Evolutionary conservation across 768 basidiomycete species (phyloP).

Genomic region (Hortiboletus flavorubellus): DNA sequence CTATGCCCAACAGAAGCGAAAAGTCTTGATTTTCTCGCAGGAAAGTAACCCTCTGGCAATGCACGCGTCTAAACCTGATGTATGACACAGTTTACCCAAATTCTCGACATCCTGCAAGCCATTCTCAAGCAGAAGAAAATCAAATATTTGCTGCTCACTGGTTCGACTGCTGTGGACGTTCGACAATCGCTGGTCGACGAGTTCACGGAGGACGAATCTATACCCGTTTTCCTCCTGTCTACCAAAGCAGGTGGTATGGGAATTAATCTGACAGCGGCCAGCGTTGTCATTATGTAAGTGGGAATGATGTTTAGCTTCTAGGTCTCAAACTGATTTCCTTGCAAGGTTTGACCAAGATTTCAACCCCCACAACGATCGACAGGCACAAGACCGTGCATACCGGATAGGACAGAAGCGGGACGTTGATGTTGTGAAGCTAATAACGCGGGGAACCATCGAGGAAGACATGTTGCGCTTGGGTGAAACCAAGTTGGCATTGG

Average conservation of each 20-base stretch:
- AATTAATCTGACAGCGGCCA: slow-evolving; percentile 94
- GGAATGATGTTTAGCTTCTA: background rate
- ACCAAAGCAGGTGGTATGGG: slow-evolving; percentile 96
- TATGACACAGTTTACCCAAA: slow-evolving; percentile 78
- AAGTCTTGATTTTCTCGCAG: slow-evolving; percentile 94
- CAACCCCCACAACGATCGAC: slow-evolving; percentile 95
- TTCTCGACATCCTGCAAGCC: slow-evolving; percentile 88
- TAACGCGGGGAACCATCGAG: slow-evolving; percentile 89
- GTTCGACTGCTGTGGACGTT: slow-evolving; percentile 89
- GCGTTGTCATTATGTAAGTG: slow-evolving; percentile 85
- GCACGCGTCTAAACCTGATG: background rate
- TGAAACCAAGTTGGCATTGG: slow-evolving; percentile 85
- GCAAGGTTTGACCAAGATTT: slow-evolving; percentile 95
- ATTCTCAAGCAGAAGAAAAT: slow-evolving; percentile 70
- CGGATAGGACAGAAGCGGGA: slow-evolving; percentile 94
- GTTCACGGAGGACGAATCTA: slow-evolving; percentile 80
- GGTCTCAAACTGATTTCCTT: slow-evolving; percentile 2
- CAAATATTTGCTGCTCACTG: slow-evolving; percentile 83
- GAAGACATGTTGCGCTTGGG: slow-evolving; percentile 94
- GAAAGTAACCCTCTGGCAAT: slow-evolving; percentile 38
- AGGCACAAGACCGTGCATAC: slow-evolving; percentile 96
- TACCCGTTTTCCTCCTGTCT: slow-evolving; percentile 86
- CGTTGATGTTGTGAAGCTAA: slow-evolving; percentile 92
- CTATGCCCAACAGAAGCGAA: slow-evolving; percentile 66
- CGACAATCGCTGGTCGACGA: slow-evolving; percentile 94